phyloP scores from a whole-genome alignment of 2,329 filamentous ascomycete species.

The Cercospora berteroae region DNA sequence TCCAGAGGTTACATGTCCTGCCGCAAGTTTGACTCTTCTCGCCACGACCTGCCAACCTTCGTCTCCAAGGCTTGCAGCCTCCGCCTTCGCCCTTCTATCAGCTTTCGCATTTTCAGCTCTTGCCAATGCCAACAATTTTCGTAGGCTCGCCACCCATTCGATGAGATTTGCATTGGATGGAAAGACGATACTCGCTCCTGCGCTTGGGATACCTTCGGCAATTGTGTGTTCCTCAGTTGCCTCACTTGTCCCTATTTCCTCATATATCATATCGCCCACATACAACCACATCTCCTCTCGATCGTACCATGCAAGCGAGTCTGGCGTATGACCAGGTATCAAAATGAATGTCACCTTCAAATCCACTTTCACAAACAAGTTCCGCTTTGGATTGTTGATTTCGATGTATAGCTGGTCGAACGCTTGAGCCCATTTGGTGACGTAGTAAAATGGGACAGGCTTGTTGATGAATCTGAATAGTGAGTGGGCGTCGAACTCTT shows the following conservation, averaged over 20 bases:
- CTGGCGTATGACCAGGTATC: conserved; percentile 50
- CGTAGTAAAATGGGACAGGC: conserved; percentile 41
- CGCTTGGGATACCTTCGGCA: background rate
- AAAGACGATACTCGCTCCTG: conserved; percentile 37
- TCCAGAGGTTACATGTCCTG: conserved; percentile 41
- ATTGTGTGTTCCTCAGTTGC: background rate
- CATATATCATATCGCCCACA: conserved; percentile 50
- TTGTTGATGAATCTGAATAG: conserved; percentile 43
- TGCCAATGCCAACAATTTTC: conserved; percentile 39
- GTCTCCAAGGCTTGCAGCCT: conserved; percentile 8
- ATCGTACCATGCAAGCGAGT: conserved; percentile 49
- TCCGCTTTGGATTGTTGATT: conserved; percentile 1
- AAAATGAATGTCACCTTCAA: conserved; percentile 47
- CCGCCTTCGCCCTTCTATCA: conserved; percentile 20
- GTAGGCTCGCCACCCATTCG: conserved; percentile 41
- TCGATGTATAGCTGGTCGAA: conserved; percentile 36
- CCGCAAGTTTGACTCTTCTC: conserved; percentile 29
- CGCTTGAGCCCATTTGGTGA: conserved; percentile 45
- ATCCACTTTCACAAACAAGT: conserved; percentile 3
- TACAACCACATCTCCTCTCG: conserved; percentile 45
- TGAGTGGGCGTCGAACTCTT: conserved; percentile 41
- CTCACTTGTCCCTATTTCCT: conserved; percentile 28
- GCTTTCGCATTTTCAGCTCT: conserved; percentile 34
- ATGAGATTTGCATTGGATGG: conserved; percentile 41
- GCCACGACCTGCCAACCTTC: conserved; percentile 29